Base-by-base conservation (phyloP, 495 filamentous ascomycete species). In the Chaetomium fimeti region DNA sequence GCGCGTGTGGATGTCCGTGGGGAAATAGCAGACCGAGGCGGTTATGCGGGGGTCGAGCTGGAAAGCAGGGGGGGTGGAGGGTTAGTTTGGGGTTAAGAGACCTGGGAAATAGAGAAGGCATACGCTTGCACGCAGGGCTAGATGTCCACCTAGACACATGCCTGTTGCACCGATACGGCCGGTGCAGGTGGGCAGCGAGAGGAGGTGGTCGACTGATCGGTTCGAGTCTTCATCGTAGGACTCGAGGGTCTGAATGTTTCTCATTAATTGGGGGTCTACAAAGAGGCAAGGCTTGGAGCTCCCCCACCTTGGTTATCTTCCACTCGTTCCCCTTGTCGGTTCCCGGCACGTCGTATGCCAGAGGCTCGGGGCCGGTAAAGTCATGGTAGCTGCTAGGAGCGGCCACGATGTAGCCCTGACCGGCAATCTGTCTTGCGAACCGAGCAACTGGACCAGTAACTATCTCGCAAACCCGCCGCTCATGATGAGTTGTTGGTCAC, bases 121-220 rank as follows among this genome's bases (percentile, higher is more conserved):
- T 75, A 80, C 79, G 66, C 87, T 91, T 70, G 89, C 91, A 57
- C 93, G 85, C 68, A 91, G 89, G 47, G 93, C 89, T 25, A 97
- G 83, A 74, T 98, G 93, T 5, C 93, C 93, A 58, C 93, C 93
- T 4, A 98, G 86, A 75, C 93, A 97, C 93, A 98, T 98, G 38
- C 93, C 93, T 9, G 92, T 96, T 2, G 90, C 80, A 48, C 93
- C 93, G 60, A 98, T 86, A 13, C 85, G 84, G 38, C 93, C 92
- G 25, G 87, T 96, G 75, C 93, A 96, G 24, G 91, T 96, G 9
- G 82, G 79, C 13, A 96, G 82, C 16, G 82, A 82, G 48, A 95
- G 77, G 7, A 98, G 86, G 63, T 85, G 78, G 74, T 90, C 85
- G 57, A 98, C 87, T n/a, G 84, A 79, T 47, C 91, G 79, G 25